These are phyloP conservation scores for Gossypium gossypioides DNA, from an alignment of 441 rosid species.

Conservation along the genomic window DNA sequence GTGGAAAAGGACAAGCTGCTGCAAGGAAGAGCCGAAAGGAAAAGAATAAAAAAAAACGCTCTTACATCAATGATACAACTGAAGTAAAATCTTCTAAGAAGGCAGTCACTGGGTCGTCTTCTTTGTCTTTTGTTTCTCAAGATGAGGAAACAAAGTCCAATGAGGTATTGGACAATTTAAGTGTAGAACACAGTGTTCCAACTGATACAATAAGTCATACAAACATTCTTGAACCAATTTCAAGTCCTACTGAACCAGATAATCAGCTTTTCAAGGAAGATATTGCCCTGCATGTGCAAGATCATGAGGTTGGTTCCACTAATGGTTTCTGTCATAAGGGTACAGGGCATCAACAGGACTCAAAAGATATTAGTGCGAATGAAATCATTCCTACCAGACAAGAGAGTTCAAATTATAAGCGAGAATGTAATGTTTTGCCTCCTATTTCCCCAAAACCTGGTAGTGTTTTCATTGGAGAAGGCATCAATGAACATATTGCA, in stretches of 20 bases:
- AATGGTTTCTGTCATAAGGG: slow-evolving; percentile 13
- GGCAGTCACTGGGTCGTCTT: slow-evolving; percentile 27
- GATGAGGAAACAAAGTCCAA: slow-evolving; percentile 27
- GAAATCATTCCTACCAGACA: slow-evolving; percentile 17
- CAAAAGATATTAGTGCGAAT: slow-evolving; percentile 11
- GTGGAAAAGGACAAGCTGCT: slow-evolving; percentile 41
- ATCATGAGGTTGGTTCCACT: slow-evolving; percentile 25
- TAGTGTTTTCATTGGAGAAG: slow-evolving; percentile 26
- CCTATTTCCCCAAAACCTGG: slow-evolving; percentile 20
- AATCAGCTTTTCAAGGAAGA: slow-evolving; percentile 29
- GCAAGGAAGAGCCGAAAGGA: slow-evolving; percentile 57
- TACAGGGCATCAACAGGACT: slow-evolving; percentile 14
- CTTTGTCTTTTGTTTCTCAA: slow-evolving; percentile 20
- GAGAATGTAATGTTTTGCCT: slow-evolving; percentile 23
- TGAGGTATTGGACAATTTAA: slow-evolving; percentile 18
- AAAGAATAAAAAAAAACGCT: slow-evolving; percentile 44
- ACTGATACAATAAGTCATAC: slow-evolving; percentile 21
- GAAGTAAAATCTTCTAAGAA: slow-evolving; percentile 30
- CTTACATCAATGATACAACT: slow-evolving; percentile 27
- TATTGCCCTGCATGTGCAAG: slow-evolving; percentile 9
- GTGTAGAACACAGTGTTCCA: slow-evolving; percentile 16
- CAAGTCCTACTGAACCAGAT: slow-evolving; percentile 23
- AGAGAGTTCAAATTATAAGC: slow-evolving; percentile 22
- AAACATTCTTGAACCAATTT: slow-evolving; percentile 14
- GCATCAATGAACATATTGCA: slow-evolving; percentile 18